phyloP scores from a whole-genome alignment of 1,284 basidiomycete genomes.

The Inonotus hispidus region DNA sequence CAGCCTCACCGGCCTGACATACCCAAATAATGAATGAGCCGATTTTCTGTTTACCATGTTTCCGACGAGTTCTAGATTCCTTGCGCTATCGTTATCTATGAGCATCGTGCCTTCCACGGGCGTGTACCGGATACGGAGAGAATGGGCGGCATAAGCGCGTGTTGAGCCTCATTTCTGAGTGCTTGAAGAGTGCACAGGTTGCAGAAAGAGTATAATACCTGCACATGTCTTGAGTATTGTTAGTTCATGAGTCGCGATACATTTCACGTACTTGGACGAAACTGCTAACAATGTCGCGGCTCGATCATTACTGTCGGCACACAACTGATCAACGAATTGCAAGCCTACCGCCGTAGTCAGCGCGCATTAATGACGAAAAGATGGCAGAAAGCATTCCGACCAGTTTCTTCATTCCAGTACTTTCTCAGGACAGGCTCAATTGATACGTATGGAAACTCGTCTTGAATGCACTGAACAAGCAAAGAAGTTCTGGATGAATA shows the following conservation, averaged over 20 bases:
- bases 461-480: slow-evolving; percentile 66
- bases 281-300: slow-evolving; percentile 70
- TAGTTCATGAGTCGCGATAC: slow-evolving; percentile 18
- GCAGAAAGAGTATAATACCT: slow-evolving; percentile 90
- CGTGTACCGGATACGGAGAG: slow-evolving; percentile 75
- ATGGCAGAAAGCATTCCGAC: slow-evolving; percentile 32
- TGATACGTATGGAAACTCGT: slow-evolving; percentile 65
- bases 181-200: slow-evolving; percentile 79
- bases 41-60: slow-evolving; percentile 67
- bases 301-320: slow-evolving; percentile 71
- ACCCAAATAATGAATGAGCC: slow-evolving; percentile 71
- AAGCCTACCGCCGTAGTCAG: slow-evolving; percentile 44
- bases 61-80: slow-evolving; percentile 81
- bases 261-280: slow-evolving; percentile 60
- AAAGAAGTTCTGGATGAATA: slow-evolving; percentile 45
- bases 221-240: background rate
- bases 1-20: slow-evolving; percentile 21
- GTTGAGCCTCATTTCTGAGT: slow-evolving; percentile 62
- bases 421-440: slow-evolving; percentile 67
- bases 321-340: slow-evolving; percentile 70
- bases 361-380: background rate
- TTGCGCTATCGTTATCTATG: slow-evolving; percentile 84
- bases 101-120: slow-evolving; percentile 87
- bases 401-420: slow-evolving; percentile 78
- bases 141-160: slow-evolving; percentile 63